Conservation (phyloP, 2,329 filamentous ascomycete genomes). For the Talaromyces sp. region DNA sequence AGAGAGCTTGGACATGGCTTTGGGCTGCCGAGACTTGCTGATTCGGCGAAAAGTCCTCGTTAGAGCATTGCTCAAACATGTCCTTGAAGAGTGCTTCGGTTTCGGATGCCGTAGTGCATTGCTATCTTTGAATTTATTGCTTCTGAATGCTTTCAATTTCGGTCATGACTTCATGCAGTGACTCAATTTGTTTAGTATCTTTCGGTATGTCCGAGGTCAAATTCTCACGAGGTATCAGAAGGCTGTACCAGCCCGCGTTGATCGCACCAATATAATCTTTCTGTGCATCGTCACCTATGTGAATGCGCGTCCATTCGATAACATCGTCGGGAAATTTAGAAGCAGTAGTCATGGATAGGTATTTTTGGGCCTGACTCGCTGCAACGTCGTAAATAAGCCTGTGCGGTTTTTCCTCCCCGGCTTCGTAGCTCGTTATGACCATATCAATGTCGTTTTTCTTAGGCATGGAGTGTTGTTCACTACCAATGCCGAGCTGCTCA, state of each 20-base stretch:
- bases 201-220: background rate
- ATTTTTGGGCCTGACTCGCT: constrained; percentile 21
- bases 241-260: constrained; percentile 34
- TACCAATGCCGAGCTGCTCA: constrained; percentile 11
- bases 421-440: constrained; percentile 43
- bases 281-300: constrained; percentile 41
- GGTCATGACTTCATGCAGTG: constrained; percentile 9
- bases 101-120: background rate
- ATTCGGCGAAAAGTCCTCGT: background rate
- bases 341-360: constrained; percentile 6
- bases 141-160: background rate
- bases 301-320: constrained; percentile 26
- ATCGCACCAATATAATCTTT: constrained; percentile 37
- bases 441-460: constrained; percentile 35
- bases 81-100: background rate
- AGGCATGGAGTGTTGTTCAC: background rate
- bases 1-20: constrained; percentile 5
- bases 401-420: constrained; percentile 40
- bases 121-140: background rate
- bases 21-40: background rate
- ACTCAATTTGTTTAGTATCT: constrained; percentile 3
- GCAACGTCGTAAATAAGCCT: constrained; percentile 36
- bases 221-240: constrained; percentile 24
- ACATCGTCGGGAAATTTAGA: background rate
- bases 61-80: background rate